Evolutionary conservation across 2,329 filamentous ascomycete genomes (phyloP), one percentile per base, ranked within the genome.

Genomic region (Aspergillus sp.): DNA sequence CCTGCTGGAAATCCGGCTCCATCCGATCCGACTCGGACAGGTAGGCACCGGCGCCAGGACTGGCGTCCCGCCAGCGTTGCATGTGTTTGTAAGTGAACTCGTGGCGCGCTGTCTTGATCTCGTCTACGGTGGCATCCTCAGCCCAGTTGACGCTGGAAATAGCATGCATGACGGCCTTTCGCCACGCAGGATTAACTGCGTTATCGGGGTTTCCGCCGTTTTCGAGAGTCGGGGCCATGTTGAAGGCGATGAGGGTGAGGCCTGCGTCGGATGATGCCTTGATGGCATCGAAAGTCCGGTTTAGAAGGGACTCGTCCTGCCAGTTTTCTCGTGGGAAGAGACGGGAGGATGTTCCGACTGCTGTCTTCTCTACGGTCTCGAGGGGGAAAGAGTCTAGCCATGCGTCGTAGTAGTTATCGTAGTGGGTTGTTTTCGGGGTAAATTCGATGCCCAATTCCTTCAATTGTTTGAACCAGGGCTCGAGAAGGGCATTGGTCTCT

Each of bases 131-230:
- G 70, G 75, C 56, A 73, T 67, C 71, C 73, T 78, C 1, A 70
- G 72, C 1, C 43, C 43, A 46, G 43, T 1, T 0, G 12, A 6
- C n/a, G 17, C 41, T 19, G 5, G 41, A 44, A 23, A 70, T 65
- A 2, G 68, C 69, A 48, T 64, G 65, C 11, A 77, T 80, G 52
- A 82, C 82, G 37, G 73, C 63, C 0, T 75, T 68, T 3, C 77
- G 68, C 76, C 76, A 79, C 9, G 69, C 73, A 6, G 77, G 76
- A n/a, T 74, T 68, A 0, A 79, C 75, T 53, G 23, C 48, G 0
- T 77, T 66, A 52, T 79, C 49, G 2, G 44, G 49, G 44, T 51
- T 52, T 2, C 39, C 37, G 40, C 35, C 53, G 12, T 40, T 39
- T 24, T 39, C 21, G 15, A 52, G 17, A 3, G 41, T 44, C 2